Percentiles rank a stretch among this genome's conserved stretches.
These are phyloP conservation scores for Isoetes taiwanensis DNA, from an alignment of 75 land plant species.

Conservation along the genomic window DNA sequence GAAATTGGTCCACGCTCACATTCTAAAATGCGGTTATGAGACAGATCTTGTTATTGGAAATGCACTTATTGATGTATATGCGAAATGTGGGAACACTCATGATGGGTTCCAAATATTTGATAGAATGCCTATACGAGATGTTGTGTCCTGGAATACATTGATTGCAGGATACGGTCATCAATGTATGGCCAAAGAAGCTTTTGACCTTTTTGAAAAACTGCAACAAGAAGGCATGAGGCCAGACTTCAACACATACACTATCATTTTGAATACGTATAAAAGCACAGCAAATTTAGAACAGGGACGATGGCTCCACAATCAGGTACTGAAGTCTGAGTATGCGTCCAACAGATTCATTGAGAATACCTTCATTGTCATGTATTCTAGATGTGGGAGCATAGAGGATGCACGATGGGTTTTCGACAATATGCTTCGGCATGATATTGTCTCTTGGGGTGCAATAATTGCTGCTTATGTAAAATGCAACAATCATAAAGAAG, in stretches of 20 bases:
- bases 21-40: constrained; percentile 9
- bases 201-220: constrained; percentile 10
- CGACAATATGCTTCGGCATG: constrained; percentile 14
- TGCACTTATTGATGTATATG: constrained; percentile 14
- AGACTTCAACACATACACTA: too few species aligned
- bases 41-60: constrained; percentile 11
- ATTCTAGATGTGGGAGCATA: constrained; percentile 37
- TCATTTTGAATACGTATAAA: too few species aligned
- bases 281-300: too few species aligned
- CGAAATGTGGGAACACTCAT: constrained; percentile 6
- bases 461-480: constrained; percentile 35
- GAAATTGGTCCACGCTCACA: not conserved
- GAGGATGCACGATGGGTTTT: constrained; percentile 16
- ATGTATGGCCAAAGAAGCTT: constrained; percentile 10
- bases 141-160: constrained; percentile 26
- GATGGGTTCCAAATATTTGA: constrained; percentile 15
- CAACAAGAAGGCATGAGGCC: constrained; percentile 8
- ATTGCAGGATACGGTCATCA: constrained; percentile 9
- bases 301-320: too few species aligned
- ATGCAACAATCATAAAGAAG: too few species aligned
- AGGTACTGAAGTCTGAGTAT: too few species aligned
- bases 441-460: constrained; percentile 32
- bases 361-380: constrained; percentile 43
- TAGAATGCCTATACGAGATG: constrained; percentile 14
- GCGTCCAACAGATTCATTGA: too few species aligned